Percentiles rank a stretch among this genome's conserved stretches.
These are phyloP conservation scores for Scytalidium lignicola DNA, from an alignment of 2,329 filamentous ascomycete genomes.

Conservation along the genomic window DNA sequence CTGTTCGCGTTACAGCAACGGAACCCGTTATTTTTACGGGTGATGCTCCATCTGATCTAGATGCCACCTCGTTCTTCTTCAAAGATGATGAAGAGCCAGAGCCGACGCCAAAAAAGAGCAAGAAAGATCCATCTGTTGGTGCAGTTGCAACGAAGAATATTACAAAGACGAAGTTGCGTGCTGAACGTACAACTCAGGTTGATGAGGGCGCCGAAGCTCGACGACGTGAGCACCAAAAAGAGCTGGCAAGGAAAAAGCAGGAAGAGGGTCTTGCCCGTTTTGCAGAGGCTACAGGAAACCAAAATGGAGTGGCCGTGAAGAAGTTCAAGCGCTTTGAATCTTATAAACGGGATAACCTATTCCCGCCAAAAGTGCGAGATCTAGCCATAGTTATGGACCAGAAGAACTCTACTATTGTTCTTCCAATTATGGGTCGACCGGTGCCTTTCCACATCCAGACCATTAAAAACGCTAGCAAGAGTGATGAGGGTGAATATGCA, in stretches of 20 bases:
- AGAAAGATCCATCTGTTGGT: slow-evolving; percentile 75
- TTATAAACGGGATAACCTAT: slow-evolving; percentile 95
- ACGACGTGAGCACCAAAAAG: slow-evolving; percentile 87
- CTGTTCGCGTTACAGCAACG: slow-evolving; percentile 75
- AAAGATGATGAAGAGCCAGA: slow-evolving; percentile 90
- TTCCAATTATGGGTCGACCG: slow-evolving; percentile 95
- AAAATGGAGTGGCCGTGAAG: slow-evolving; percentile 90
- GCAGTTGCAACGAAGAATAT: slow-evolving; percentile 94
- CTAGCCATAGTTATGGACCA: slow-evolving; percentile 84
- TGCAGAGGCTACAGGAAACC: slow-evolving; percentile 74
- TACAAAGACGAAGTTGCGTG: slow-evolving; percentile 85
- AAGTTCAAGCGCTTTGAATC: slow-evolving; percentile 99
- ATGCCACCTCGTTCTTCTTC: slow-evolving; percentile 97
- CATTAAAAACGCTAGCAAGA: slow-evolving; percentile 98
- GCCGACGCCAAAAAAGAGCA: slow-evolving; percentile 83
- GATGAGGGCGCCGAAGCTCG: slow-evolving; percentile 87
- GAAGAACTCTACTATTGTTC: slow-evolving; percentile 84
- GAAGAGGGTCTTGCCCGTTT: slow-evolving; percentile 82
- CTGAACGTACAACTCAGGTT: slow-evolving; percentile 80
- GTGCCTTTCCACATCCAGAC: slow-evolving; percentile 98
- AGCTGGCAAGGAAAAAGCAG: slow-evolving; percentile 82
- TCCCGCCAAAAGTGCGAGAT: slow-evolving; percentile 77
- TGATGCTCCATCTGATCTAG: slow-evolving; percentile 84
- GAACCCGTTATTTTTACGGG: slow-evolving; percentile 89
- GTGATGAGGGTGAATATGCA: slow-evolving; percentile 88